Evolutionary conservation across 495 filamentous ascomycete species (phyloP), one percentile per base, ranked within the genome.

Genomic region (Thermochaetoides thermophila): DNA sequence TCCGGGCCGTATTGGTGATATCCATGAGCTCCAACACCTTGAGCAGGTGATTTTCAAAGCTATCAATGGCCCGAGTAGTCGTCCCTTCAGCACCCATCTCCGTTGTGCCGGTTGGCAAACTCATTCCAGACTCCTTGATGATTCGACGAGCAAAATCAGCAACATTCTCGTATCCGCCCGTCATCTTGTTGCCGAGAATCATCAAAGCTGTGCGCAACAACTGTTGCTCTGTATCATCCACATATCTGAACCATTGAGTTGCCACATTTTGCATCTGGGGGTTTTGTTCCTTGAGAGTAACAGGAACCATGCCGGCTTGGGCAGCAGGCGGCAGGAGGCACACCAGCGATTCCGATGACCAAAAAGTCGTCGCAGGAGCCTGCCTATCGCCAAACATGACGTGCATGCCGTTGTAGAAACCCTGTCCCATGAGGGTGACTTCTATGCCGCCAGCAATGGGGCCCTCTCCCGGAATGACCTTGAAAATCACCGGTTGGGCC

Each of bases 331-430:
- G 87, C 0, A 86, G 63, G 21, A 85, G 58, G 48, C 83, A 92
- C 25, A 91, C 81, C n/a, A 94, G 61, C 13, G 78, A 80, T 27
- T 71, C 76, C 32, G 79, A 71, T 15, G 81, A 81, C 76, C 83
- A 92, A 45, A 66, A 91, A 1, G 79, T 82, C 8, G 81, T 87
- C 7, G 78, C 81, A 1, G 74, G 78, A 7, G 87, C 86, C 21
- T 72, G 62, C 3, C 64, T 67, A 27, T 83, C 74, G 12, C 85
- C 86, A 53, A 95, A 95, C 44, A 85, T 76, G 37, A 93, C 83
- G 34, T 83, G 79, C 47, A 87, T 69, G 4, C 81, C 82, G 28
- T 76, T 71, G 22, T 69, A 73, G 44, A 94, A 94, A 14, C 74
- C 74, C 43, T 71, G 77, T 5, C 87, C 86, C 17, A 87, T 59